phyloP scores from a whole-genome alignment of 495 filamentous ascomycete species.

The Friedmanniomyces endolithicus region DNA sequence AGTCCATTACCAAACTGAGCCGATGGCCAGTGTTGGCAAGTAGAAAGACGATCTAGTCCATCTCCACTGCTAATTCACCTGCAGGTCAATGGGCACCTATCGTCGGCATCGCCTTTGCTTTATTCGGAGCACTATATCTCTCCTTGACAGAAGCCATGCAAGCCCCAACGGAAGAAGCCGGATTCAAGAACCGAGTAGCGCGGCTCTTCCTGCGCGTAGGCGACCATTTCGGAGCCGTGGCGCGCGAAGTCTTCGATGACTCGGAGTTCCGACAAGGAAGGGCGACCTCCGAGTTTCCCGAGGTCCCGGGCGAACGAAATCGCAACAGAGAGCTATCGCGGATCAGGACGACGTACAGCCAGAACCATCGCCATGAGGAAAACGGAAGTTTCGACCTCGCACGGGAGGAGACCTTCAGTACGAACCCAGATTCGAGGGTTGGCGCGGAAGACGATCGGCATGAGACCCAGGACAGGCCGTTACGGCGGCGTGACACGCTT shows the following conservation, averaged over 20 bases:
- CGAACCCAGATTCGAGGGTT: neutral
- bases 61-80: neutral
- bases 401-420: slow-evolving; percentile 21
- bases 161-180: neutral
- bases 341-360: slow-evolving; percentile 34
- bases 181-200: neutral
- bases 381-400: slow-evolving; percentile 20
- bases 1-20: slow-evolving; percentile 43
- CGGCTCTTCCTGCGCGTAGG: slow-evolving; percentile 1
- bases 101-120: slow-evolving; percentile 41
- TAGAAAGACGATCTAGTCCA: neutral
- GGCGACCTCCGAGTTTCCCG: slow-evolving; percentile 35
- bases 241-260: slow-evolving; percentile 33
- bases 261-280: slow-evolving; percentile 35
- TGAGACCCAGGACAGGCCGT: neutral
- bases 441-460: neutral
- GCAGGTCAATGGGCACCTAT: slow-evolving; percentile 46
- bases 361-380: slow-evolving; percentile 17
- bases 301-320: slow-evolving; percentile 38
- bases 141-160: slow-evolving; percentile 27
- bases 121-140: slow-evolving; percentile 42
- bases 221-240: slow-evolving; percentile 32
- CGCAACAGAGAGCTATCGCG: slow-evolving; percentile 32
- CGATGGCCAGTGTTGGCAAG: slow-evolving; percentile 42
- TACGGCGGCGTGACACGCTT: slow-evolving; percentile 1